Base-by-base conservation (phyloP, 495 filamentous ascomycete species). In the Monascus purpureus region DNA sequence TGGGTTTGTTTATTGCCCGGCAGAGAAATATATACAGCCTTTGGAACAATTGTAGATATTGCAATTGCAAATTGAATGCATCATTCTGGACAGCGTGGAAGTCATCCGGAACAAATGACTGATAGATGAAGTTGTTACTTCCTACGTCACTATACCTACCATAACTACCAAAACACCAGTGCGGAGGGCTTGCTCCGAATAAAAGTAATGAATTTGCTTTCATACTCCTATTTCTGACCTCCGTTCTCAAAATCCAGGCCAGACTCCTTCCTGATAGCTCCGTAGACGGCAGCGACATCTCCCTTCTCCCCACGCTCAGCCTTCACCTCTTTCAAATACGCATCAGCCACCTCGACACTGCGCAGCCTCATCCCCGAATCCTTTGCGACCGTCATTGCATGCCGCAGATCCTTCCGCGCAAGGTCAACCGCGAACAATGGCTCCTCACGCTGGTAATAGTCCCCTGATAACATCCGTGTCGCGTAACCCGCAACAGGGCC, bases 391-490 rank as follows among this genome's bases (percentile, higher is more conserved):
- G 53, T 57, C 43, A 72, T 51, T 13, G 78, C 81, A 67, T 94
- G 87, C 7, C 76, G 50, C 20, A 77, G 70, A 66, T 95, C 87
- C 58, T 95, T 95, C 39, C 77, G 57, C 12, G 85, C 85, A 32
- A 93, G 52, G 52, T 92, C 80, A 6, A 88, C 85, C n/a, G 72
- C 73, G 52, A 93, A 92, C 16, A 92, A 58, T 35, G 87, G 85
- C 57, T 84, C 72, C 32, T 77, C 73, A 1, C 72, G 53, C 49
- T 65, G 55, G 40, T 68, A 66, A 40, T 93, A 93, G 43, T 83
- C 81, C 0, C 87, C 86, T 6, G 57, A 50, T 35, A 69, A 43
- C 78, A 94, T 77, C 15, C 87, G 68, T 20, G 62, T 64, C 8
- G 73, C 74, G 49, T 94, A 95, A 20, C 73, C 73, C 7, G 73